Conservation (phyloP, 805 yeast genomes). For the Metschnikowia cerradonensis region DNA sequence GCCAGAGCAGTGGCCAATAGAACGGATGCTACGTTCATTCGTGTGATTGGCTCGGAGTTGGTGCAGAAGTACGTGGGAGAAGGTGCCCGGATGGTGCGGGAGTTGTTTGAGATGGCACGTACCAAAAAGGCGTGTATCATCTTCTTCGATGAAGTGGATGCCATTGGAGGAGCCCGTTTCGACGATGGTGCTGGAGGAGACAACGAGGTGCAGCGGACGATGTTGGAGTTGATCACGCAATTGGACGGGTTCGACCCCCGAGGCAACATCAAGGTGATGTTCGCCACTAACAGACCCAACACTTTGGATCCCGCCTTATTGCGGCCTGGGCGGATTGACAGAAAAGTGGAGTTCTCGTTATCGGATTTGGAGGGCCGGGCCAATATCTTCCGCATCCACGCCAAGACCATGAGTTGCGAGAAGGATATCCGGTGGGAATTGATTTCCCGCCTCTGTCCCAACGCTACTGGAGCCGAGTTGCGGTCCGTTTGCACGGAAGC, state of each 20-base stretch:
- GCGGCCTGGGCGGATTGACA: slow-evolving; percentile 98
- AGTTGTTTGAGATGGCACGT: slow-evolving; percentile 97
- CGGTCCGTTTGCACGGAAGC: slow-evolving; percentile 99
- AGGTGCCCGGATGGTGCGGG: slow-evolving; percentile 99
- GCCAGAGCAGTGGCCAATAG: slow-evolving; percentile 99
- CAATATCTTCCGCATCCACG: slow-evolving; percentile 93
- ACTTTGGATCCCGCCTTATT: slow-evolving; percentile 95
- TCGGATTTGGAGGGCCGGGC: slow-evolving; percentile 99
- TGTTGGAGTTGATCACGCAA: slow-evolving; percentile 97
- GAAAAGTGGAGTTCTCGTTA: slow-evolving; percentile 94
- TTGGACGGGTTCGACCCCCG: slow-evolving; percentile 98
- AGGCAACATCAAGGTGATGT: slow-evolving; percentile 98
- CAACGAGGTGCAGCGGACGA: slow-evolving; percentile 97
- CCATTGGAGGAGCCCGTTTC: slow-evolving; percentile 99
- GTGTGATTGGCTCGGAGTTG: slow-evolving; percentile 97
- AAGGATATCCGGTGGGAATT: slow-evolving; percentile 98
- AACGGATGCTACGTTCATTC: slow-evolving; percentile 97
- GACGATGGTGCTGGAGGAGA: slow-evolving; percentile 99
- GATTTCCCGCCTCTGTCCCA: slow-evolving; percentile 95
- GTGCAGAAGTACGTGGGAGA: slow-evolving; percentile 99
- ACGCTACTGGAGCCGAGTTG: slow-evolving; percentile 97
- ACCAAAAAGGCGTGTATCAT: slow-evolving; percentile 97
- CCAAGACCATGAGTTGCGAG: slow-evolving; percentile 97
- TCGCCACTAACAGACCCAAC: slow-evolving; percentile 97
- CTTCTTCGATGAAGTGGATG: slow-evolving; percentile 97